Evolutionary conservation across 1,284 basidiomycete species (phyloP), one percentile per base, ranked within the genome.

Genomic region (Trichosporon sp.): DNA sequence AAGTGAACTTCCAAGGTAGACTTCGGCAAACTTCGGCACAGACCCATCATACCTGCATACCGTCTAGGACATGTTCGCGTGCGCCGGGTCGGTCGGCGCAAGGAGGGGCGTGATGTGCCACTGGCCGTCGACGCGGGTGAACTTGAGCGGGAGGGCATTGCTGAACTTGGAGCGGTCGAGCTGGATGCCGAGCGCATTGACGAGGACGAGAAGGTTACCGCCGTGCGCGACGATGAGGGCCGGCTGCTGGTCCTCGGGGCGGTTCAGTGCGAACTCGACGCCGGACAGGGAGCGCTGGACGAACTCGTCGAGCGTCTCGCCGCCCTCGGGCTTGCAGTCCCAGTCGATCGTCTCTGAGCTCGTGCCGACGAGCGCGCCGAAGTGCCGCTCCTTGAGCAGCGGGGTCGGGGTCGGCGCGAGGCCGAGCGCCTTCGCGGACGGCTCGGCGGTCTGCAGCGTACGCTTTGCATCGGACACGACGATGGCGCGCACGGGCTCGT

Each of bases 211-310:
- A 3, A 70, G 65, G 56, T 70, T 70, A 0, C 68, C 68, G 31
- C 68, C 68, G 32, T 70, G 68, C 11, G 68, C 68, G 71, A 70
- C 47, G 72, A 75, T n/a, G 72, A 75, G 25, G 65, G 70, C n/a
- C 75, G 80, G 21, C 29, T 76, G 62, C 23, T 77, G 18, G 60
- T 76, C 65, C 25, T 77, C 13, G 73, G 77, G 13, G 51, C 78
- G 18, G 25, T 51, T 53, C 74, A 80, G 62, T 73, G 77, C n/a
- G 42, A 79, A 12, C 27, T 66, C 65, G 21, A 70, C n/a, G 2
- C 51, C 68, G 9, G 51, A 31, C n/a, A 63, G 62, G 18, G 65
- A 65, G 31, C 68, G 68, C 27, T 64, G 38, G 2, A 70, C 68
- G 51, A 70, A 70, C 68, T 70, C n/a, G 9, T 29, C 35, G 38